Evolutionary conservation across 176 grass and related monocot genomes (phyloP).

Genomic region (Dactylis glomerata): DNA sequence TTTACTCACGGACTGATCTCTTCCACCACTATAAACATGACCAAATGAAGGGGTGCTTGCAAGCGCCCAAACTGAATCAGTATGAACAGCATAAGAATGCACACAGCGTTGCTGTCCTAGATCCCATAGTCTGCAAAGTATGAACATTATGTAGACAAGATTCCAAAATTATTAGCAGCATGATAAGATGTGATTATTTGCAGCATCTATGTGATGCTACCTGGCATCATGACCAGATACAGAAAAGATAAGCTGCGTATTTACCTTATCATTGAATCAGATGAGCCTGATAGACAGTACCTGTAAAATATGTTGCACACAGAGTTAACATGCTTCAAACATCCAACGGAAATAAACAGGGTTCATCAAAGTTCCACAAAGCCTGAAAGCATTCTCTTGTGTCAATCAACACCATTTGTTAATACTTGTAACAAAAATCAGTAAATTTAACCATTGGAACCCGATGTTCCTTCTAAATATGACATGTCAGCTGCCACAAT

Average conservation of each 20-base stretch:
- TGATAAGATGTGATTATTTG: neutral
- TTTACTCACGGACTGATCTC: slow-evolving; percentile 87
- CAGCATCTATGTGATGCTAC: neutral
- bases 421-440: neutral
- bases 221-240: too few relatives aligned
- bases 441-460: neutral
- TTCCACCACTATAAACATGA: slow-evolving; percentile 99
- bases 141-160: slow-evolving; percentile 16
- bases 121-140: slow-evolving; percentile 84
- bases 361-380: neutral
- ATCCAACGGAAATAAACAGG: neutral
- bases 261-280: slow-evolving; percentile 99
- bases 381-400: neutral
- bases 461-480: neutral
- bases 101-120: slow-evolving; percentile 95
- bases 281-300: slow-evolving; percentile 91
- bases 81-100: slow-evolving; percentile 98
- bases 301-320: slow-evolving; percentile 45
- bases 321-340: slow-evolving; percentile 1
- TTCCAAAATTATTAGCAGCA: neutral
- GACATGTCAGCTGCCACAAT: neutral
- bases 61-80: slow-evolving; percentile 95
- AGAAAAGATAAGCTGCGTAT: neutral
- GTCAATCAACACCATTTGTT: neutral
- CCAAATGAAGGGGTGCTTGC: slow-evolving; percentile 71